Percentiles rank a stretch among this genome's conserved stretches.
Evolutionary conservation across 2,329 filamentous ascomycete species (phyloP).

Genomic region (Fusarium equiseti): DNA sequence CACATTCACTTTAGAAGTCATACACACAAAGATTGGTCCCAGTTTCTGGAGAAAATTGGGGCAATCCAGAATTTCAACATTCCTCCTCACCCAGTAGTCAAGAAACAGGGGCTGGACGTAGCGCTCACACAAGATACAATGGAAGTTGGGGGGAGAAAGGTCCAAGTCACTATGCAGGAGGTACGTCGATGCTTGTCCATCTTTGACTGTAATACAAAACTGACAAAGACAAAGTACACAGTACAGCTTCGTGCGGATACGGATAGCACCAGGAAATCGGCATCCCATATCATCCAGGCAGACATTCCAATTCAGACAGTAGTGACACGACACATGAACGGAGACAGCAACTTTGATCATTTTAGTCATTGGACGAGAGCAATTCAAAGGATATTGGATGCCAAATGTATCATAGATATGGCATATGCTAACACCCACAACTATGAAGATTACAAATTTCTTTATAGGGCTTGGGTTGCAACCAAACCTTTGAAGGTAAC

Average conservation of each 20-base stretch:
- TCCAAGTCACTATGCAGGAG: background rate
- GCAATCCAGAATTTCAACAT: background rate
- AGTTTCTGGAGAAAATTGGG: background rate
- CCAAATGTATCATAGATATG: background rate
- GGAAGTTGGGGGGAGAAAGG: background rate
- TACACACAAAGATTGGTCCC: rapidly evolving
- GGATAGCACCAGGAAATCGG: rapidly evolving
- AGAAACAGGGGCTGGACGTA: rapidly evolving
- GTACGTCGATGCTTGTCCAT: rapidly evolving
- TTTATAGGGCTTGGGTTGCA: background rate
- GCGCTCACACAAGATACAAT: rapidly evolving
- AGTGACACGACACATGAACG: rapidly evolving
- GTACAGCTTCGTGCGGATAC: background rate
- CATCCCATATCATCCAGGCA: too few species aligned
- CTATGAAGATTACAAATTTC: background rate
- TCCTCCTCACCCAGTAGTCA: background rate
- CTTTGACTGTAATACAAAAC: background rate
- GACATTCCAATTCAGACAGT: background rate
- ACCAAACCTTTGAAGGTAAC: background rate
- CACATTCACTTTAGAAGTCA: background rate
- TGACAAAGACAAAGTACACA: background rate
- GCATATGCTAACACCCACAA: rapidly evolving
- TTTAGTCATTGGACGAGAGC: background rate
- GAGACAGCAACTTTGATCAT: rapidly evolving
- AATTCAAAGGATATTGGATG: background rate